Conservation (phyloP, 2,329 filamentous ascomycete species). For the Pestalotiopsis sp. region DNA sequence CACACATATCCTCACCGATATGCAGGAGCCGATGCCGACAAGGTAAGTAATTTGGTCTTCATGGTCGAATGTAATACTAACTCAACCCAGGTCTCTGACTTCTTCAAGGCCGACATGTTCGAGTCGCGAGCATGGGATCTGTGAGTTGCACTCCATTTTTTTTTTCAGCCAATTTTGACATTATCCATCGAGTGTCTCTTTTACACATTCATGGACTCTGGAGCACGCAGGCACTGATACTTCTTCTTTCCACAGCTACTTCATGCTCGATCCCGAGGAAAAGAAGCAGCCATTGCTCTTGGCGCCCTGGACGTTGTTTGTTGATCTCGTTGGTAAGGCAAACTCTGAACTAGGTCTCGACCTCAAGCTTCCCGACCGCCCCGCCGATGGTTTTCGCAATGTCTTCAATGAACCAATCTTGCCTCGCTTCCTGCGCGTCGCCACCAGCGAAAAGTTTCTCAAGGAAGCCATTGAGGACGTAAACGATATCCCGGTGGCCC, state of each 20-base stretch:
- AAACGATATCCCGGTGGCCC: neutral
- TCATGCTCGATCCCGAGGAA: conserved; percentile 32
- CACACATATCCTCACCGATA: neutral
- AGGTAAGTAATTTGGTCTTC: neutral
- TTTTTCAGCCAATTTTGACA: neutral
- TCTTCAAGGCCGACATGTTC: conserved; percentile 62
- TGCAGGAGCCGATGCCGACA: neutral
- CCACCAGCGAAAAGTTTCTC: conserved; percentile 37
- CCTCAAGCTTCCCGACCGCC: conserved; percentile 60
- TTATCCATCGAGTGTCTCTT: neutral
- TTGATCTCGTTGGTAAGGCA: conserved; percentile 64
- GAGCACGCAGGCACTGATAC: neutral
- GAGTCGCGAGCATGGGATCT: conserved; percentile 72
- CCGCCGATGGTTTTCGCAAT: conserved; percentile 59
- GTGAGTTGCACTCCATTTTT: conserved; percentile 51
- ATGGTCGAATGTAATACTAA: neutral
- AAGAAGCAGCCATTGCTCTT: conserved; percentile 60
- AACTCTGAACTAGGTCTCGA: conserved; percentile 58
- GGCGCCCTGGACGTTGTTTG: conserved; percentile 67
- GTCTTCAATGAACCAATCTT: conserved; percentile 62
- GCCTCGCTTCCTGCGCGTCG: conserved; percentile 66
- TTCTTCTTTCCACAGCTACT: conserved; percentile 56
- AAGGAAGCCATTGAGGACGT: neutral
- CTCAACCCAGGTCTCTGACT: conserved; percentile 38
- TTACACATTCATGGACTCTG: neutral